phyloP scores from a whole-genome alignment of 23 red algal genomes.

The Gracilaria caudata region DNA sequence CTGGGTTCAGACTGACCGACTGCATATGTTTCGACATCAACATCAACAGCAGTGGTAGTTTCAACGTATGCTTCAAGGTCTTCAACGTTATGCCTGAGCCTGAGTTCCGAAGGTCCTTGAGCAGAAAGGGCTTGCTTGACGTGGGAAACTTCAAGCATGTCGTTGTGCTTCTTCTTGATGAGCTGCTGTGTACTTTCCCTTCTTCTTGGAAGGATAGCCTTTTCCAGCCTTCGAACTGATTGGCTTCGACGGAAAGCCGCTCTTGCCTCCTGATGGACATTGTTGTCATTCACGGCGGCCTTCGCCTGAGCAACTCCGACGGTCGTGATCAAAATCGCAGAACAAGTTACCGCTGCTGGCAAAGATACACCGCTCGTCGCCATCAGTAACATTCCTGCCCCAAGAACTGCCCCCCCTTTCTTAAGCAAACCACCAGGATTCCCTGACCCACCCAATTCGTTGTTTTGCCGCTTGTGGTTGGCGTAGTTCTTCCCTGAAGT shows the following conservation, averaged over 20 bases:
- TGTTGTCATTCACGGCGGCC: background rate
- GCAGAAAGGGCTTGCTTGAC: background rate
- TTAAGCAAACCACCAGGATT: background rate
- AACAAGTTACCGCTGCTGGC: background rate
- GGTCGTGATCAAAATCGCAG: background rate
- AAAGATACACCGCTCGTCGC: slow-evolving; percentile 12
- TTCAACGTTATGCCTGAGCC: background rate
- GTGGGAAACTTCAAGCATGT: background rate
- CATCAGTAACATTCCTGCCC: slow-evolving; percentile 6
- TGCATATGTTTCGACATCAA: slow-evolving; percentile 12
- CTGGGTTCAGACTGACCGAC: slow-evolving; percentile 10
- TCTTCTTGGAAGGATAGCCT: background rate
- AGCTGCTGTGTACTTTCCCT: background rate
- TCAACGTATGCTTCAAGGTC: background rate
- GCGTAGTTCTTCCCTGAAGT: background rate
- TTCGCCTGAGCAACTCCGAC: slow-evolving; percentile 6
- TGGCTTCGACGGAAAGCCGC: slow-evolving; percentile 12
- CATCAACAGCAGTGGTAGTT: background rate
- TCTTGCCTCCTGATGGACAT: slow-evolving; percentile 2
- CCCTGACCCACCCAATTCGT: background rate
- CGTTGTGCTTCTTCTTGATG: background rate
- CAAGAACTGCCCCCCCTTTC: slow-evolving; percentile 21
- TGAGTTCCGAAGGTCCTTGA: background rate
- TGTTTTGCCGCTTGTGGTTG: background rate
- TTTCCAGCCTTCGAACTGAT: slow-evolving; percentile 21